phyloP scores from a whole-genome alignment of 2,329 filamentous ascomycete species.

The Paramyrothecium sp. region DNA sequence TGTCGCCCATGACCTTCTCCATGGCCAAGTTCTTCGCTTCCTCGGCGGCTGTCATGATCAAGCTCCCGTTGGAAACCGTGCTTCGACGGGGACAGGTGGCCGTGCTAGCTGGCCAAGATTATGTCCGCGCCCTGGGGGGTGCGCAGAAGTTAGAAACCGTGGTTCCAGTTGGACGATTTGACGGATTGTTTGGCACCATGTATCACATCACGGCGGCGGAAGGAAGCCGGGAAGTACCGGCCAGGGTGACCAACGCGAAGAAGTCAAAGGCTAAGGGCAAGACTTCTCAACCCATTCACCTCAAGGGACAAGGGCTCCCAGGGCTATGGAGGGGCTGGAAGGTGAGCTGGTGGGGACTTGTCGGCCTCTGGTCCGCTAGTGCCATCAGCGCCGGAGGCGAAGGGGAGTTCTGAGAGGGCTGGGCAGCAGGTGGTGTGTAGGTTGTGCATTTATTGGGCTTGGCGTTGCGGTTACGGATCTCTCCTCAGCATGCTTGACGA shows the following conservation, averaged over 20 bases:
- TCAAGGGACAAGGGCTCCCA: slow-evolving; percentile 64
- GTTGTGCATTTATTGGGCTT: slow-evolving; percentile 26
- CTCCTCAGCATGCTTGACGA: slow-evolving; percentile 39
- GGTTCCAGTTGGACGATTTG: slow-evolving; percentile 76
- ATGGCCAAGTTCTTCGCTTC: slow-evolving; percentile 80
- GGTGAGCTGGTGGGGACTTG: slow-evolving; percentile 74
- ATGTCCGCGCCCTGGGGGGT: slow-evolving; percentile 44
- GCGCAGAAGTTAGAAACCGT: slow-evolving; percentile 64
- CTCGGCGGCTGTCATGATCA: slow-evolving; percentile 76
- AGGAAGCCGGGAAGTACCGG: slow-evolving; percentile 55
- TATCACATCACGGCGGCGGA: slow-evolving; percentile 84
- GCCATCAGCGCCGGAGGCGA: slow-evolving; percentile 61
- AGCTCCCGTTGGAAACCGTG: slow-evolving; percentile 89
- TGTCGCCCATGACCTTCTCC: slow-evolving; percentile 79
- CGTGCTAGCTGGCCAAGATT: slow-evolving; percentile 57
- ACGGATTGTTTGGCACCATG: slow-evolving; percentile 88
- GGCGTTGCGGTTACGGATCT: slow-evolving; percentile 32
- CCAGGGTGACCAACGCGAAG: slow-evolving; percentile 27
- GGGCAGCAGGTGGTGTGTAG: slow-evolving; percentile 12
- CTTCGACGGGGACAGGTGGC: slow-evolving; percentile 84
- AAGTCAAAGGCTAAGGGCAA: slow-evolving; percentile 29
- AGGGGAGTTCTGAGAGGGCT: slow-evolving; percentile 50
- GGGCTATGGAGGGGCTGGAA: slow-evolving; percentile 75
- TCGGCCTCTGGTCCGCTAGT: slow-evolving; percentile 71
- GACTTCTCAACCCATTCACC: slow-evolving; percentile 24